Base-by-base conservation (phyloP, 371 early-diverging fungal species). In the Mortierella polycephala region DNA sequence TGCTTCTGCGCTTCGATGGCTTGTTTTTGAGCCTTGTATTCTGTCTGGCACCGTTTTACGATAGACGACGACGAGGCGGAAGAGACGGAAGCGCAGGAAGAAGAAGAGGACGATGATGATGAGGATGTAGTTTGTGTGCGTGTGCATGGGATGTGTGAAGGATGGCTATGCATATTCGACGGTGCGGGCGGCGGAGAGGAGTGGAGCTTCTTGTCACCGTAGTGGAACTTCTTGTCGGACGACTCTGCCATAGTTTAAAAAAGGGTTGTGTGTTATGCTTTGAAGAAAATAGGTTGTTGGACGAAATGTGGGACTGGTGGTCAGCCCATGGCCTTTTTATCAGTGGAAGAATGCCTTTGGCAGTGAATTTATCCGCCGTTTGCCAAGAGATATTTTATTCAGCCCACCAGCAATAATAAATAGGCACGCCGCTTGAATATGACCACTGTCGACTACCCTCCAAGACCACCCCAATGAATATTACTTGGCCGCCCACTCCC, bases 11-110 rank as follows among this genome's bases (percentile, higher is more conserved):
- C 52, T 60, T 68, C 56, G 42, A 54, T 40, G 40, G 30, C 49
- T 1, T 23, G 9, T 37, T 69, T 63, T 10, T 57, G 64, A 23
- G 64, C 70, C 18, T 59, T 69, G 64, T 59, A 59, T 2, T 42
- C 59, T 0, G 57, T 57, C 21, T 47, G 52, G n/a, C 59, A 51
- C 7, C 53, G 16, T 20, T 44, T 5, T 2, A 44, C 41, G 44
- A 45, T 7, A 0, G 52, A 65, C 8, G 63, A 46, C 9, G 57
- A 16, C 23, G 16, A 44, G 7, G 46, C 47, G 18, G 37, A 21
- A 5, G 13, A 46, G 45, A n/a, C 14, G 37, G 45, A 16, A 5
- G 37, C 23, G 40, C 55, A 51, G 21, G 53, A 42, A 20, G 44
- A 12, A 14, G 59, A 57, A 30, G 58, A 21, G 0, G 52, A 58